phyloP scores from a whole-genome alignment of 116 monocot genomes.

The Trichopus zeylanicus region DNA sequence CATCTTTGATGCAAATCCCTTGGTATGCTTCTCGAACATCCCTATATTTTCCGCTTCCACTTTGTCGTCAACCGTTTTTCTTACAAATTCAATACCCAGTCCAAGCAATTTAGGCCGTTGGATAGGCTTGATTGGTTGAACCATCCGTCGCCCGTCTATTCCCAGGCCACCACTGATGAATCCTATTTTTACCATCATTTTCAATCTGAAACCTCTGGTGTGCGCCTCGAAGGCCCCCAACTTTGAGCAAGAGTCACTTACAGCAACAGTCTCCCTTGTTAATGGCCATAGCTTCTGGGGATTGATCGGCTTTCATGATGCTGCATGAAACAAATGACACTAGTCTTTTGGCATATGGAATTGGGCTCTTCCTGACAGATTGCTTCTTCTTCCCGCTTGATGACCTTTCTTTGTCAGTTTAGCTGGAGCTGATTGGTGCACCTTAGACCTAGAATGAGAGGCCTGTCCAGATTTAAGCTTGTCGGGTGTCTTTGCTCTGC shows the following conservation, averaged over 20 bases:
- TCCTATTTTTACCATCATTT: conserved; percentile 96
- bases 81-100: conserved; percentile 54
- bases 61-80: background rate
- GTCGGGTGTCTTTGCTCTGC: background rate
- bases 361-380: conserved; percentile 4
- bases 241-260: conserved; percentile 16
- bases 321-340: conserved; percentile 75
- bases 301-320: conserved; percentile 51
- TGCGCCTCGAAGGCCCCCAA: conserved; percentile 88
- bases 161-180: conserved; percentile 71
- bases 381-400: conserved; percentile 23
- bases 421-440: conserved; percentile 25
- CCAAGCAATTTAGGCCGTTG: conserved; percentile 86
- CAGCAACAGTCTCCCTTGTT: conserved; percentile 3
- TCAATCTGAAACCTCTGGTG: conserved; percentile 86
- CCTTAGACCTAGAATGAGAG: background rate
- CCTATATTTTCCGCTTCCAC: conserved; percentile 18
- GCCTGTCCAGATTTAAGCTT: background rate
- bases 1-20: conserved; percentile 86
- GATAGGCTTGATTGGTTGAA: conserved; percentile 53
- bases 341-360: conserved; percentile 40
- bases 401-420: conserved; percentile 31
- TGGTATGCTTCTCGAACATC: conserved; percentile 83
- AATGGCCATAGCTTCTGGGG: conserved; percentile 4
- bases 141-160: conserved; percentile 74